Evolutionary conservation across 768 basidiomycete genomes (phyloP).

Genomic region (Agrocybe praecox): DNA sequence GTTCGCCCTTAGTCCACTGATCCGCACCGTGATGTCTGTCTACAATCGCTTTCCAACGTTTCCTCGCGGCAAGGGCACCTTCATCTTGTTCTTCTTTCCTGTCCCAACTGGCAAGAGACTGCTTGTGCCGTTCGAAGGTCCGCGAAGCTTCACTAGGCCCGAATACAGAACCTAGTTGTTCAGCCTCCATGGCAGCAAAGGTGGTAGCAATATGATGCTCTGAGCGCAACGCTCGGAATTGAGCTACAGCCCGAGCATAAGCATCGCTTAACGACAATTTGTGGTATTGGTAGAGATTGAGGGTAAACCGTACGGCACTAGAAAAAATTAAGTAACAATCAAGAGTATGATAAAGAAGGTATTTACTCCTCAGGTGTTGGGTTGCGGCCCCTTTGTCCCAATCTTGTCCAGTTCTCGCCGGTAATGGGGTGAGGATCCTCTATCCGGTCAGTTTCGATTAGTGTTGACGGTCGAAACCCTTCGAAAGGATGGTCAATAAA

Average conservation of each 20-base stretch:
- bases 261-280: slow-evolving; percentile 70
- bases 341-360: neutral
- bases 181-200: slow-evolving; percentile 81
- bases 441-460: slow-evolving; percentile 72
- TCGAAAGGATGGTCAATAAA: slow-evolving; percentile 97
- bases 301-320: slow-evolving; percentile 81
- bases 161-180: slow-evolving; percentile 71
- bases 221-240: slow-evolving; percentile 88
- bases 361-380: slow-evolving; percentile 92
- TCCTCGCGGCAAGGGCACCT: slow-evolving; percentile 64
- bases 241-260: slow-evolving; percentile 76
- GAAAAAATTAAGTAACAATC: slow-evolving; percentile 12
- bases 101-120: slow-evolving; percentile 60
- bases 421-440: slow-evolving; percentile 55
- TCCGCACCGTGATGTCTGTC: slow-evolving; percentile 42
- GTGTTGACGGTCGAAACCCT: slow-evolving; percentile 75
- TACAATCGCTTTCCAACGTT: slow-evolving; percentile 77
- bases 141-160: slow-evolving; percentile 60
- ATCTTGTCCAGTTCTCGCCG: slow-evolving; percentile 72
- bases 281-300: slow-evolving; percentile 75
- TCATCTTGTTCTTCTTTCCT: slow-evolving; percentile 57
- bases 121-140: slow-evolving; percentile 63
- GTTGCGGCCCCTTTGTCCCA: slow-evolving; percentile 81
- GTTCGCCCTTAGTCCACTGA: slow-evolving; percentile 73
- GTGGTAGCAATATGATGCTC: slow-evolving; percentile 77